phyloP scores from a whole-genome alignment of 2,329 filamentous ascomycete species.

The Apiospora hydei region DNA sequence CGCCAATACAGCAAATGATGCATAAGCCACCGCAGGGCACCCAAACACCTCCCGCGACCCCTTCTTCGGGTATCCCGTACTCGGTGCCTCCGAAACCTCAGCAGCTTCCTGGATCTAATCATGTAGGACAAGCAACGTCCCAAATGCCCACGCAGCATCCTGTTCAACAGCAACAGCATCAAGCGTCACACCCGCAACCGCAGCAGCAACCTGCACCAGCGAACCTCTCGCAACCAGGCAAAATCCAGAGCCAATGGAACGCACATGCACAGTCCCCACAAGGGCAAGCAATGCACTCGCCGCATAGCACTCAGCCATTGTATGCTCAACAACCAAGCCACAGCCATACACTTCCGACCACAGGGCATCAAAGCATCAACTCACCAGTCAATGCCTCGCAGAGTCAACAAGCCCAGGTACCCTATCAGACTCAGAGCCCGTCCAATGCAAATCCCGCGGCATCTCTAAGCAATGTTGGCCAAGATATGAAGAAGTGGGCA shows the following conservation, averaged over 20 bases:
- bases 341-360: not conserved
- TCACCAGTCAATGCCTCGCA: not conserved
- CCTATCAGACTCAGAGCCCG: not conserved
- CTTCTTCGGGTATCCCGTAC: not conserved
- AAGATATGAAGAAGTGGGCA: constrained; percentile 42
- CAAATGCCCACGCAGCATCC: not conserved
- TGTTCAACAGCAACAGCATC: not conserved
- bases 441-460: not conserved
- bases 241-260: not conserved
- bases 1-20: not conserved
- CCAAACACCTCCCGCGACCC: not conserved
- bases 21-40: not conserved
- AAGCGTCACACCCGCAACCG: not conserved
- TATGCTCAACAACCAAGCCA: constrained; percentile 27
- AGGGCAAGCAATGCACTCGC: not conserved
- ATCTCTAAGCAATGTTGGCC: constrained; percentile 28
- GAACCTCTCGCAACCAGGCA: not conserved
- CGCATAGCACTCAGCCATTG: not conserved
- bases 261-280: not conserved
- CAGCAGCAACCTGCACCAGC: not conserved
- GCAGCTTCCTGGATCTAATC: not conserved
- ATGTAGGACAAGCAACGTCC: not conserved
- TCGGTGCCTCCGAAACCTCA: not conserved
- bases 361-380: not conserved
- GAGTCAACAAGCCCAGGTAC: not conserved